Conservation (phyloP, 768 basidiomycete genomes). For the Mycena rebaudengoi region DNA sequence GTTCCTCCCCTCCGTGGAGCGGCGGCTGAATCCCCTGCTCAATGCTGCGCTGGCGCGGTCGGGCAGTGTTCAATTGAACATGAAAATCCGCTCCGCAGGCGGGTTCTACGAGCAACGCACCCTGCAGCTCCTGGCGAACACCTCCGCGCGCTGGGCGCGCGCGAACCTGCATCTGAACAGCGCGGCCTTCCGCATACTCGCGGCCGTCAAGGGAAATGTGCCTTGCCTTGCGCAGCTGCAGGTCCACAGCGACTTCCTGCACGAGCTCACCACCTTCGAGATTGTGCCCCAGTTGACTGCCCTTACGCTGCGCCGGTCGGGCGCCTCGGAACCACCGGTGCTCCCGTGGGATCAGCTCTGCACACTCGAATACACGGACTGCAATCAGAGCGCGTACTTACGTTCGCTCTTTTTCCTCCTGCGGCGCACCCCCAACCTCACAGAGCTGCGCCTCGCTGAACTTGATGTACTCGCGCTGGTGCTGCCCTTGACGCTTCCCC, state of each 20-base stretch:
- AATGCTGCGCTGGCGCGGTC: not conserved
- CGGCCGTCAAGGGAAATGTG: not conserved
- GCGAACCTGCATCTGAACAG: not conserved
- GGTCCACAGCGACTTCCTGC: not conserved
- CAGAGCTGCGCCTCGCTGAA: not conserved
- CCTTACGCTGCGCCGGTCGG: not conserved
- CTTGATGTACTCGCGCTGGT: not conserved
- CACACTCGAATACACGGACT: slow-evolving; percentile 1
- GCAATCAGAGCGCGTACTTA: not conserved
- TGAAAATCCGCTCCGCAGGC: not conserved
- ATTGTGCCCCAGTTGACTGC: not conserved
- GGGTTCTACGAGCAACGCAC: not conserved
- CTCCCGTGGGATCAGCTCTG: slow-evolving; percentile 10
- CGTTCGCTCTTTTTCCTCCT: not conserved
- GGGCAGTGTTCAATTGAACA: not conserved
- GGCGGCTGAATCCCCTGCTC: not conserved
- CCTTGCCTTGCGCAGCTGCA: not conserved
- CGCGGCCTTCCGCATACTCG: not conserved
- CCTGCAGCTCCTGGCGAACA: not conserved
- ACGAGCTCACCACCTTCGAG: slow-evolving; percentile 1
- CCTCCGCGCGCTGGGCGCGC: not conserved
- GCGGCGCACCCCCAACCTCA: not conserved
- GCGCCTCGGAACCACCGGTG: not conserved
- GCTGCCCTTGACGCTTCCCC: not conserved
- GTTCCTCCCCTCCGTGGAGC: not conserved